Conservation (phyloP, 2,329 filamentous ascomycete genomes). For the Endocalyx cinctus region DNA sequence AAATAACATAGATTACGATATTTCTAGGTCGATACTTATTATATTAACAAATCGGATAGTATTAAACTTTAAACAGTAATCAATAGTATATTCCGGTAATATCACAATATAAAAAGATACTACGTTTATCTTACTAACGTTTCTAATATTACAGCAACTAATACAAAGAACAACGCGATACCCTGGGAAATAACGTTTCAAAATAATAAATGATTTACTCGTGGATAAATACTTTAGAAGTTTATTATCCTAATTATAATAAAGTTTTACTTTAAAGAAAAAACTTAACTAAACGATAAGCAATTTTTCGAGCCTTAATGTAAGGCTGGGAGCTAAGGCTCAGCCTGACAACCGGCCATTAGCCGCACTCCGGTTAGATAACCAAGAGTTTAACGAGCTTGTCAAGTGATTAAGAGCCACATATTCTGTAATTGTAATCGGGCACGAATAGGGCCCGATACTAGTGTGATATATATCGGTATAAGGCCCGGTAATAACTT, state of each 20-base stretch:
- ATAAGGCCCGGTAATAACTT: too few species aligned
- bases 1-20: conserved; percentile 7
- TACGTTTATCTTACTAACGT: conserved; percentile 16
- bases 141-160: conserved; percentile 2
- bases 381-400: too few species aligned
- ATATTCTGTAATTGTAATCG: too few species aligned
- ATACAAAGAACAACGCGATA: not conserved
- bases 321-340: too few species aligned
- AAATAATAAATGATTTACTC: not conserved
- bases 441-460: too few species aligned
- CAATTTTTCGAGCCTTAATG: conserved; percentile 4
- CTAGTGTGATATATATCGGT: too few species aligned
- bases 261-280: conserved; percentile 6
- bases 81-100: conserved; percentile 14
- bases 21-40: conserved; percentile 2
- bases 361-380: too few species aligned
- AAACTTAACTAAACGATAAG: conserved; percentile 4
- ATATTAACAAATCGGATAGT: conserved; percentile 9
- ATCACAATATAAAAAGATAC: conserved; percentile 8
- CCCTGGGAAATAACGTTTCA: not conserved
- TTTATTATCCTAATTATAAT: conserved; percentile 2
- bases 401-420: too few species aligned
- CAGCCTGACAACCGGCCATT: too few species aligned
- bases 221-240: conserved; percentile 2
- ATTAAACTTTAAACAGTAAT: conserved; percentile 11